Evolutionary conservation across 73 alveolate genomes (phyloP), one percentile per base, ranked within the genome.

Genomic region (Paramecium biaurelia): DNA sequence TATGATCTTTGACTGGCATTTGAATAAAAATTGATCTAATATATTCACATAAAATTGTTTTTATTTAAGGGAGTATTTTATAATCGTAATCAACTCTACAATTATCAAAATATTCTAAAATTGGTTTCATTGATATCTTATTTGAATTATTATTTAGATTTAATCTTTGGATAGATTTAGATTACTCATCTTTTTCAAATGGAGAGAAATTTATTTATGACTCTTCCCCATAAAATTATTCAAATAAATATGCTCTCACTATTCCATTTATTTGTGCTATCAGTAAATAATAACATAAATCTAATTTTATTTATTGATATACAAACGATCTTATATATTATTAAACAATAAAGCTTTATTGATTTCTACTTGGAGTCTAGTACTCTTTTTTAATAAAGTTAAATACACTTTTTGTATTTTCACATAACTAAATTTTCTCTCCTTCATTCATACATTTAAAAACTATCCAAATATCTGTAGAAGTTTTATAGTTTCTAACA

Each of bases 261-360:
- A 34, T 47, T 7, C 89, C 72, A 85, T 92, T 92, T 7, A 92
- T 86, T 42, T 49, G 21, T 47, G 92, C 47, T 87, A 86, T 30
- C 38, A 92, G 11, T 21, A 53, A 34, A 92, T 38, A 92, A 53
- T 24, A 43, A 8, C 95, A 84, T 35, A 92, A 45, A 35, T 92
- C 95, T 85, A 92, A 86, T 56, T 92, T 92, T 57, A 93, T 82
- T 47, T 85, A 84, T 41, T 74, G 32, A 74, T 74, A 74, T 34
- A 74, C 37, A 23, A 74, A 34, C 45, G 87, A 37, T 37, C 59
- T 74, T 74, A 74, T 34, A 20, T 74, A 74, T 37, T 74, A 28
- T 74, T 74, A 74, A n/a, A 74, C 38, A n/a, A 37, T 74, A 74
- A 74, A 74, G 20, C 32, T 23, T 37, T 74, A 18, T 41, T 74